Percentiles rank a stretch among this genome's conserved stretches.
These are phyloP conservation scores for Solanum bulbocastanum DNA, from an alignment of 257 asterid species.

Conservation along the genomic window DNA sequence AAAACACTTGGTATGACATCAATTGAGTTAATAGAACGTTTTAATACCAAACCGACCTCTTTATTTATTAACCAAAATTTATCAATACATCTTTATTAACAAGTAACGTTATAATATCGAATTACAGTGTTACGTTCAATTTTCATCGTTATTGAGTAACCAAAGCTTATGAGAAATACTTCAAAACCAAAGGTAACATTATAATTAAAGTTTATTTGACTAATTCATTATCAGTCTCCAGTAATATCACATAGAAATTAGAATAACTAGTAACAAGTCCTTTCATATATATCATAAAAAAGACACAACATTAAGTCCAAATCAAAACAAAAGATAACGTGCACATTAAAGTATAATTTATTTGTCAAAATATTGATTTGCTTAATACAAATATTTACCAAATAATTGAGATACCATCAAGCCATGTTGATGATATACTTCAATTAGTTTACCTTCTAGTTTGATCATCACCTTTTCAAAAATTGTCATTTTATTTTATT, in stretches of 20 bases:
- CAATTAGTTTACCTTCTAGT: background rate
- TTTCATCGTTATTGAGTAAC: background rate
- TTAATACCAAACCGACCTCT: background rate
- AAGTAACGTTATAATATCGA: too few species aligned
- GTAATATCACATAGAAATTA: background rate
- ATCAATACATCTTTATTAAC: background rate
- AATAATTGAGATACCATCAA: background rate
- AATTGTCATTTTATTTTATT: background rate
- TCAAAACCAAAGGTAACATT: too few species aligned
- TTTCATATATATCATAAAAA: background rate
- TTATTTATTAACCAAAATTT: background rate
- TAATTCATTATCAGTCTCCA: background rate
- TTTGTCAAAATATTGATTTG: background rate
- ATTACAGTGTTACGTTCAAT: too few species aligned
- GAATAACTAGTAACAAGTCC: background rate
- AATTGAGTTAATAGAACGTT: background rate
- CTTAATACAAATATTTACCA: background rate
- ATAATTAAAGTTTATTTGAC: background rate
- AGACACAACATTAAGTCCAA: background rate
- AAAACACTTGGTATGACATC: background rate
- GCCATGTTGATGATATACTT: background rate
- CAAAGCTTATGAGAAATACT: background rate
- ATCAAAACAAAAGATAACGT: background rate
- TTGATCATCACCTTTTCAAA: background rate
- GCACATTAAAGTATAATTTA: background rate